Conservation (phyloP, 331 rosid species). For the Malus hybrid region DNA sequence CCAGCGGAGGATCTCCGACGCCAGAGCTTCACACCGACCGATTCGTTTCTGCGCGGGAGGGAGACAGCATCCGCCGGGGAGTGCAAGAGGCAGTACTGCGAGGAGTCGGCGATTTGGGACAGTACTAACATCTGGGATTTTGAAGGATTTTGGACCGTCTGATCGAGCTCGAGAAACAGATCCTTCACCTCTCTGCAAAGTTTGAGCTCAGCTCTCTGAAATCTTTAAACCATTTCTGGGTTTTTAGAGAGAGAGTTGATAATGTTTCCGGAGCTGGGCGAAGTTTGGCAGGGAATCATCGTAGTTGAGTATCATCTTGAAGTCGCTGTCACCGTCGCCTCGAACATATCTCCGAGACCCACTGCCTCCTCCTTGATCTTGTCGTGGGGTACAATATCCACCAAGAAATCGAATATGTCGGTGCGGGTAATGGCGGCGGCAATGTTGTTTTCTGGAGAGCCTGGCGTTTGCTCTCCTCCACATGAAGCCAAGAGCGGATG, state of each 20-base stretch:
- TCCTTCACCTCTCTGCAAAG: not conserved
- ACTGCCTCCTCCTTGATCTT: conserved; percentile 82
- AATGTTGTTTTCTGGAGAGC: conserved; percentile 88
- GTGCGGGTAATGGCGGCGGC: conserved; percentile 90
- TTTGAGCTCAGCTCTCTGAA: not conserved
- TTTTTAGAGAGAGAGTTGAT: too few relatives aligned
- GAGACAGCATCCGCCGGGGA: conserved; percentile 21
- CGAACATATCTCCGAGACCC: conserved; percentile 44
- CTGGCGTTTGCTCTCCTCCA: conserved; percentile 92
- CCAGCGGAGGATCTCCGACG: not conserved
- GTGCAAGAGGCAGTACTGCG: conserved; percentile 71
- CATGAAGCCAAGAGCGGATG: conserved; percentile 95
- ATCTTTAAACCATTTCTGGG: not conserved
- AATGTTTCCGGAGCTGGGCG: too few relatives aligned
- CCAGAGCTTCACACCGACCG: conserved; percentile 30
- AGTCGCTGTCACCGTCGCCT: conserved; percentile 35
- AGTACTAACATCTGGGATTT: conserved; percentile 16
- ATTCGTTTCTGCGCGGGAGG: conserved; percentile 19
- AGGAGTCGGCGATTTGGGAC: conserved; percentile 78
- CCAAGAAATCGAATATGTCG: conserved; percentile 80
- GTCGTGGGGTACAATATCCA: conserved; percentile 89
- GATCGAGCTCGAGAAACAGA: not conserved
- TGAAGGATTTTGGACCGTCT: conserved; percentile 3
- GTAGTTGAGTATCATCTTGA: too few relatives aligned
- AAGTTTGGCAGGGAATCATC: too few relatives aligned